Evolutionary conservation across 768 basidiomycete genomes (phyloP), one percentile per base, ranked within the genome.

Genomic region (Lactarius hengduanensis): DNA sequence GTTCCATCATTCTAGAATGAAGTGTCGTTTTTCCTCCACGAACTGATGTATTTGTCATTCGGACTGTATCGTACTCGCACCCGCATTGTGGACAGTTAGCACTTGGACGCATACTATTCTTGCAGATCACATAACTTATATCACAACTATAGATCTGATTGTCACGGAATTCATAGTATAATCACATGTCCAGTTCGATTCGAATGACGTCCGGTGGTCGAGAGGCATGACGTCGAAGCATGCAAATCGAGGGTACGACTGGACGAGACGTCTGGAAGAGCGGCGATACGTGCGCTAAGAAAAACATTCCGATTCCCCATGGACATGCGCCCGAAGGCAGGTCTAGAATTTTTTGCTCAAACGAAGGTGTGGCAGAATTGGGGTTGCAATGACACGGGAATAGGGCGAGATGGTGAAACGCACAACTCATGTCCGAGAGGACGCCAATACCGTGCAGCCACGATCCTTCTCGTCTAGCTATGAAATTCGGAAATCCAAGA

Each of bases 91-190:
- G 57, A 67, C 65, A 58, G 36, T 40, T 53, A 59, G 32, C n/a
- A 59, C 41, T 55, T 16, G 30, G 40, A 59, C 57, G n/a, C 56
- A 55, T 34, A 22, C 13, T 56, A 32, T 11, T 32, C 32, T 56
- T 28, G 56, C 53, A 67, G 66, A 67, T 55, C 30, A 34, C 41
- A 26, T 67, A 63, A 67, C 59, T 67, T 67, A 63, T 67, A 47
- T 64, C 65, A 34, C 38, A 32, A 41, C 57, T 3, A 20, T 58
- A 66, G 56, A 58, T 34, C 61, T 40, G 20, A 36, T 43, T 65
- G 59, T 57, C 13, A 56, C 41, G 57, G 64, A 40, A 57, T 47
- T 32, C 41, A 8, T 47, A n/a, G 41, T n/a, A 40, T 66, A 61
- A 61, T 61, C 54, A 50, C 61, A 57, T 57, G 61, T 57, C 55